Base-by-base conservation (phyloP, 2,329 filamentous ascomycete genomes). In the Hortaea sp. region DNA sequence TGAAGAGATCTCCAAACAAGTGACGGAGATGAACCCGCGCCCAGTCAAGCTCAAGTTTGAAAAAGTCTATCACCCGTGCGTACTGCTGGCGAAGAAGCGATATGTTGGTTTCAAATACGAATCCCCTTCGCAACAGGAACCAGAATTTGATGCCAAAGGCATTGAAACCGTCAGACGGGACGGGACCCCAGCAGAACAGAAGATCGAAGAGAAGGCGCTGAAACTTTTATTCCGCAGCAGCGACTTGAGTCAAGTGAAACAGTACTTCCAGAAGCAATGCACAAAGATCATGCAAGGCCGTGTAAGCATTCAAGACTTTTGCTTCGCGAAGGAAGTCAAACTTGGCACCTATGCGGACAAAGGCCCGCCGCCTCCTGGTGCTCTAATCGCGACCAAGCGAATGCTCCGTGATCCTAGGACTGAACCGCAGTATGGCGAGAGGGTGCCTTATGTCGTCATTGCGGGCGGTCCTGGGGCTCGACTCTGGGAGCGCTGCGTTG, bases 61-160 rank as follows among this genome's bases (percentile, higher is more conserved):
- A 63, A 98, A 98, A 58, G 90, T 98, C 1, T 98, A 98, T 65
- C 85, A 94, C 53, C 92, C 94, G 0, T 97, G 90, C 62, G 81
- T 97, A 0, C 75, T 98, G 4, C 76, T 98, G 0, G 88, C 94
- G 12, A 98, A 98, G 70, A 98, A 98, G 63, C 84, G 92, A 46
- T 98, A 98, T 57, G 94, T 97, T 4, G 94, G 94, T 5, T 95
- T 95, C 73, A 95, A 95, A 63, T 98, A 94, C 68, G 92, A 98
- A 62, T 78, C 74, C 54, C 78, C 77, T 34, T 72, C 76, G 11
- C 92, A 98, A 61, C 70, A 64, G 6, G 79, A 82, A 53, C 90
- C 92, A 0, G 85, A 94, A 1, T 97, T 97, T 54, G 94, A 98
- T 63, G 94, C 92, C 47, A 98, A 98, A 66, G 92, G 94, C 29